A percentile compares a stretch with the other conserved stretches of the same genome.
phyloP scores from a whole-genome alignment of 768 basidiomycete species.

The Naganishia vaughanmartiniae region DNA sequence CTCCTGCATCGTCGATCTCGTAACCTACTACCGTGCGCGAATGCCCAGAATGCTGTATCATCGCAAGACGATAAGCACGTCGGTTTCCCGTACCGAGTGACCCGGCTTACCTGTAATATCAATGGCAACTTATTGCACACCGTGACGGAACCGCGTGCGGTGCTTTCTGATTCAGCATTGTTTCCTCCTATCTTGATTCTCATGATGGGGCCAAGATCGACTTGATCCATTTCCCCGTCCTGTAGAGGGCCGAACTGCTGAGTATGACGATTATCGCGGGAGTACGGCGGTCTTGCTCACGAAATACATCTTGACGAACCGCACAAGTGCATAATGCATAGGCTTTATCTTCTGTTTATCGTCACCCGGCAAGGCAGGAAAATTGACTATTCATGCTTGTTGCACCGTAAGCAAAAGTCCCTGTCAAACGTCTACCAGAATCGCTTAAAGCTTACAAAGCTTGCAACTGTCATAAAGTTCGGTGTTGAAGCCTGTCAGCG shows the following conservation, averaged over 20 bases:
- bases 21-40: conserved; percentile 85
- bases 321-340: conserved; percentile 59
- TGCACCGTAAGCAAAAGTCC: background rate
- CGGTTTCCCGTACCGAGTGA: background rate
- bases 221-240: background rate
- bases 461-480: conserved; percentile 48
- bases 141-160: background rate
- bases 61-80: background rate
- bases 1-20: conserved; percentile 63
- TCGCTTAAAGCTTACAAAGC: conserved; percentile 53
- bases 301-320: conserved; percentile 80
- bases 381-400: conserved; percentile 40
- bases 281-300: conserved; percentile 31
- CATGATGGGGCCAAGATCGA: background rate
- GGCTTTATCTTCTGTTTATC: conserved; percentile 30
- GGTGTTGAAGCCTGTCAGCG: background rate
- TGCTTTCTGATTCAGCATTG: background rate
- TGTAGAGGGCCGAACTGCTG: conserved; percentile 39
- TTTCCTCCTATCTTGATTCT: background rate
- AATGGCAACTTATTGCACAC: conserved; percentile 71
- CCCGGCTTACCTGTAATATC: conserved; percentile 59
- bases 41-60: conserved; percentile 71
- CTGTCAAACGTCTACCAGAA: background rate
- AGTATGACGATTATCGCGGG: background rate
- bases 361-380: conserved; percentile 38